Conservation (phyloP, 371 early-diverging fungal species). For the Mortierella sp. region DNA sequence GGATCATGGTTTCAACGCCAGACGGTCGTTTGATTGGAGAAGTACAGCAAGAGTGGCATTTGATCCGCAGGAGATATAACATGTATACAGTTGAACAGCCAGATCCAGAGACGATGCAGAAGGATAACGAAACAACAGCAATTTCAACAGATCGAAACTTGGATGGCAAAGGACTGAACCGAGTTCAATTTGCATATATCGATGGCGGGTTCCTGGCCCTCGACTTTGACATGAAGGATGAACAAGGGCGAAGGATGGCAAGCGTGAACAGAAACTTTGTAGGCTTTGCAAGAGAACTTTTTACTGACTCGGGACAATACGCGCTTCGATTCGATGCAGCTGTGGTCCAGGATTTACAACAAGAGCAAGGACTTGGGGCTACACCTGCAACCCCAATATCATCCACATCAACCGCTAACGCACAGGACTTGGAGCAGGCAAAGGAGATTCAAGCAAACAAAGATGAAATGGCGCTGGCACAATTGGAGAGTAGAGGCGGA, state of each 20-base stretch:
- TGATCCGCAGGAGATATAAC: conserved; percentile 86
- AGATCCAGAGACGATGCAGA: conserved; percentile 13
- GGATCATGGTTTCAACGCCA: conserved; percentile 73
- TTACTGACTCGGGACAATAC: conserved; percentile 91
- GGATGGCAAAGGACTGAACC: conserved; percentile 25
- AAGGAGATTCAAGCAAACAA: conserved; percentile 51
- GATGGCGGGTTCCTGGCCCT: conserved; percentile 84
- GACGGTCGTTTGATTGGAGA: conserved; percentile 82
- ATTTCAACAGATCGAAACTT: conserved; percentile 28
- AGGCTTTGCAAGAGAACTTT: conserved; percentile 90
- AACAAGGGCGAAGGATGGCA: conserved; percentile 68
- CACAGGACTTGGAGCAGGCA: conserved; percentile 21
- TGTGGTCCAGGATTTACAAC: conserved; percentile 59
- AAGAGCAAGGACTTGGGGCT: conserved; percentile 40
- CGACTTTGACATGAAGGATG: conserved; percentile 83
- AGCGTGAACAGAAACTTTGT: conserved; percentile 86
- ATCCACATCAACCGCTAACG: conserved; percentile 7
- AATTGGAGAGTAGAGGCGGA: conserved; percentile 58
- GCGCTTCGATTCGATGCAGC: conserved; percentile 82
- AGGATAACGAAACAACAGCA: conserved; percentile 22
- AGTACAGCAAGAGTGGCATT: conserved; percentile 93
- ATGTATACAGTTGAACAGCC: conserved; percentile 70
- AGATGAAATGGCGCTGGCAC: conserved; percentile 43
- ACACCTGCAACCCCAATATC: conserved; percentile 31
- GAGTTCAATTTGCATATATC: conserved; percentile 82